Base-by-base conservation (phyloP, 2,329 filamentous ascomycete species). In the Microdochium nivale region DNA sequence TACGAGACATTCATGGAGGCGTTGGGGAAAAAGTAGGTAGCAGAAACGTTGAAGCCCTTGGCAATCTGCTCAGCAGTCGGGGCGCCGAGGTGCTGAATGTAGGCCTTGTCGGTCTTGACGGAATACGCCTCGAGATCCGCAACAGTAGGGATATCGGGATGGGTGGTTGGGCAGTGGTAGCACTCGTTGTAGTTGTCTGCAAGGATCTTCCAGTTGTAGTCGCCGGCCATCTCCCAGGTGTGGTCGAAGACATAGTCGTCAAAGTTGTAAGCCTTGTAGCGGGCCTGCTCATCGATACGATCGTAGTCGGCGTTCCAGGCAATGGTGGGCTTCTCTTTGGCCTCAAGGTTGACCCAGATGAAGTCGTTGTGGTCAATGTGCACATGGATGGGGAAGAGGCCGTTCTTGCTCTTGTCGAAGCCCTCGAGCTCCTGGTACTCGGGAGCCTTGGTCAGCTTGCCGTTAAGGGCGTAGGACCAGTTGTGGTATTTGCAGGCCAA, bases 101-200 rank as follows among this genome's bases (percentile, higher is more conserved):
- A 70, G 1, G 66, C 69, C 19, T 66, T 70, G 55, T 73, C 71
- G 37, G 73, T 73, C 55, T 77, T 68, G 49, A 79, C 76, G 40
- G 68, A 65, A 65, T 83, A 83, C 3, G 74, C 74, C 53, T 74
- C 72, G 37, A 83, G 71, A 53, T 83, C 77, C 46, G 79, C 73
- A n/a, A 83, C 70, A 43, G 70, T 68, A 3, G 77, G 71, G 30
- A 83, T 76, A 52, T 80, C 77, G 2, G 81, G 79, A 57, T 83
- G 80, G 2, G 79, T 75, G 1, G 75, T 77, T 49, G 75, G 74
- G 68, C 79, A 83, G 67, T 84, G 80, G 58, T 84, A 85, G 61
- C 80, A 84, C 61, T 81, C 80, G 61, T 85, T 85, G 70, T 82
- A 85, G 67, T 84, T 83, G 60, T 84, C 81, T 14, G 75, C 74